These are phyloP conservation scores for Eruca vesicaria DNA, from an alignment of 441 rosid genomes.

Conservation along the genomic window DNA sequence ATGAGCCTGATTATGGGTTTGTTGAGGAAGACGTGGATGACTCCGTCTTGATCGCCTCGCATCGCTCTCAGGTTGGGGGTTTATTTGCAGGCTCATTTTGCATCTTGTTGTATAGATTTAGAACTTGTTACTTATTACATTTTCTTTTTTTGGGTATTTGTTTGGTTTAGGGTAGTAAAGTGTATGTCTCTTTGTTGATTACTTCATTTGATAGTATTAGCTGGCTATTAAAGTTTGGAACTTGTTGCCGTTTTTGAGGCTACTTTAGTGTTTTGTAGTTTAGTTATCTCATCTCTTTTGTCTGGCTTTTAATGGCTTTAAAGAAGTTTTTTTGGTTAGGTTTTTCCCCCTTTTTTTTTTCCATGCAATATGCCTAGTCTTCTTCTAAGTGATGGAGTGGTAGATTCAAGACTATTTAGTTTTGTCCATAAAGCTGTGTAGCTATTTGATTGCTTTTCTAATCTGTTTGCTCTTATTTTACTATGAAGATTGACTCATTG, in stretches of 20 bases:
- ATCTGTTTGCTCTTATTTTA: conserved; percentile 14
- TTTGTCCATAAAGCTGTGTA: neutral
- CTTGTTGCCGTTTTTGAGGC: conserved; percentile 1
- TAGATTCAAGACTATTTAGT: neutral
- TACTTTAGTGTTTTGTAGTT: neutral
- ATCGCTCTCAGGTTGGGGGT: conserved; percentile 52
- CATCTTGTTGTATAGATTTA: neutral
- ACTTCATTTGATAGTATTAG: neutral
- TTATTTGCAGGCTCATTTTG: neutral
- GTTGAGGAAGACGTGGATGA: conserved; percentile 45
- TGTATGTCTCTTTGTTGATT: conserved; percentile 1
- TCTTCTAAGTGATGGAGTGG: neutral
- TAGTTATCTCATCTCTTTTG: neutral
- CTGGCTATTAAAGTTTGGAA: conserved; percentile 6
- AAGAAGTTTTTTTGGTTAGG: neutral
- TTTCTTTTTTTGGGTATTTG: neutral
- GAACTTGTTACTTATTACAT: neutral
- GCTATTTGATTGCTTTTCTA: neutral
- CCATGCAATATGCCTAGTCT: neutral
- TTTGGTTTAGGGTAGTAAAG: neutral
- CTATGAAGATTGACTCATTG: conserved; percentile 4
- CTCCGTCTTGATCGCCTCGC: conserved; percentile 32
- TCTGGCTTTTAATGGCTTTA: neutral
- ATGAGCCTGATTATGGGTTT: conserved; percentile 36
- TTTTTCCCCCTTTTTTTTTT: neutral